These are phyloP conservation scores for Yarrowia bubula DNA, from an alignment of 805 yeast genomes.

Conservation along the genomic window DNA sequence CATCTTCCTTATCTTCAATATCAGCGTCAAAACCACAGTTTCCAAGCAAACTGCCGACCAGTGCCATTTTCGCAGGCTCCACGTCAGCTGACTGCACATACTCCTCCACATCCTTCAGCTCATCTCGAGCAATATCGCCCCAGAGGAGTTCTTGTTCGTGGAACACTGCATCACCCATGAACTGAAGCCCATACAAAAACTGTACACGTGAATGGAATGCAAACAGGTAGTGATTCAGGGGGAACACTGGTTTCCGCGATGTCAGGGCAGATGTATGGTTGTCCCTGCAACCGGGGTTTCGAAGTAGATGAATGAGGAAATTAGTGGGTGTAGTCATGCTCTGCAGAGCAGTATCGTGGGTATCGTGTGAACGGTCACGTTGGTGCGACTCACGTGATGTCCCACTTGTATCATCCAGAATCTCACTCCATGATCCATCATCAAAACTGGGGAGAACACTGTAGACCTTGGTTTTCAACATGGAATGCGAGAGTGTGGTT, in stretches of 20 bases:
- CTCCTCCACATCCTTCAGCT: background rate
- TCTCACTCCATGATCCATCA: background rate
- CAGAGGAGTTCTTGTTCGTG: background rate
- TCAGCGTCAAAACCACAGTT: background rate
- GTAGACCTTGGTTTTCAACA: slow-evolving; percentile 2
- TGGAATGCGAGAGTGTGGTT: background rate
- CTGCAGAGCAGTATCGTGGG: background rate
- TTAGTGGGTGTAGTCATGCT: background rate
- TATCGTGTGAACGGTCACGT: background rate
- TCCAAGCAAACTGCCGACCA: background rate
- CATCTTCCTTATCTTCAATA: background rate
- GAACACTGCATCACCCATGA: slow-evolving; percentile 6
- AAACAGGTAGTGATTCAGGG: background rate
- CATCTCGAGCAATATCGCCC: background rate
- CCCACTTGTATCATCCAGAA: background rate
- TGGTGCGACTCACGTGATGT: background rate
- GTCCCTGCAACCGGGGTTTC: background rate
- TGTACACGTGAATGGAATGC: slow-evolving; percentile 16
- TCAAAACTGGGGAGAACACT: background rate
- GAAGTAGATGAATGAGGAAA: background rate
- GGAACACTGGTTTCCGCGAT: background rate
- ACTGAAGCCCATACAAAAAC: background rate
- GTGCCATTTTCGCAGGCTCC: background rate
- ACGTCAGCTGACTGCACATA: background rate
- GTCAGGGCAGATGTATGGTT: background rate